Evolutionary conservation across 2,329 filamentous ascomycete species (phyloP).

Genomic region (Balansia obtecta): DNA sequence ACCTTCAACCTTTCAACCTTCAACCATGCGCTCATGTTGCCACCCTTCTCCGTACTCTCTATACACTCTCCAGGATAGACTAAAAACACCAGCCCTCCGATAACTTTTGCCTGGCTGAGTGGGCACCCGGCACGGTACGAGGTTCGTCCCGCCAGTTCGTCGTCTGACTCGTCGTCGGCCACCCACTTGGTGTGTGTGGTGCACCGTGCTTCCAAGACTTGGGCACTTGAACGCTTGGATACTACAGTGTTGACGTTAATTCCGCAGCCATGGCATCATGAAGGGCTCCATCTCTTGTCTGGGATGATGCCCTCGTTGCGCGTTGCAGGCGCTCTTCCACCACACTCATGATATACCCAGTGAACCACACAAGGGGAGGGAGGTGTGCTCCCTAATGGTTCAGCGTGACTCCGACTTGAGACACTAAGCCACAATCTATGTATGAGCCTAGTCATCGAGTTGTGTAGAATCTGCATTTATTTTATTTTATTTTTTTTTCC

Average conservation of each 20-base stretch:
- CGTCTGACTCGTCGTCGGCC: slow-evolving; percentile 5
- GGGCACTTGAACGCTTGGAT: background rate
- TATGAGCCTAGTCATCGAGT: slow-evolving; percentile 14
- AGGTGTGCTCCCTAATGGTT: slow-evolving; percentile 14
- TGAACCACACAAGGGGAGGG: background rate
- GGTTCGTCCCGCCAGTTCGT: slow-evolving; percentile 8
- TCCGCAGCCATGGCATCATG: background rate
- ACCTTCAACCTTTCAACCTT: background rate
- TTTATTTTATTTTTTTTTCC: too few species aligned
- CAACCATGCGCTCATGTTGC: background rate
- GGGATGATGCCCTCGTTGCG: background rate
- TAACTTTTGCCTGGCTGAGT: background rate
- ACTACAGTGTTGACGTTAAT: background rate
- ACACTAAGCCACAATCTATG: slow-evolving; percentile 20
- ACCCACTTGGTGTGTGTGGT: background rate
- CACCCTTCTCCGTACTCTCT: slow-evolving; percentile 1
- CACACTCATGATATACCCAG: slow-evolving; percentile 1
- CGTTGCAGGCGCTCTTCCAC: background rate
- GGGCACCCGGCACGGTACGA: slow-evolving; percentile 6
- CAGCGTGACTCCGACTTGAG: slow-evolving; percentile 26
- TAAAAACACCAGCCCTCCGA: slow-evolving; percentile 2
- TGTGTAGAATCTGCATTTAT: slow-evolving; percentile 14
- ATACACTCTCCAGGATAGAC: background rate
- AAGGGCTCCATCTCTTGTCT: background rate
- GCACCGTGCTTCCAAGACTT: background rate